phyloP scores from a whole-genome alignment of 1,284 basidiomycete species.

The Meira miltonrushii region DNA sequence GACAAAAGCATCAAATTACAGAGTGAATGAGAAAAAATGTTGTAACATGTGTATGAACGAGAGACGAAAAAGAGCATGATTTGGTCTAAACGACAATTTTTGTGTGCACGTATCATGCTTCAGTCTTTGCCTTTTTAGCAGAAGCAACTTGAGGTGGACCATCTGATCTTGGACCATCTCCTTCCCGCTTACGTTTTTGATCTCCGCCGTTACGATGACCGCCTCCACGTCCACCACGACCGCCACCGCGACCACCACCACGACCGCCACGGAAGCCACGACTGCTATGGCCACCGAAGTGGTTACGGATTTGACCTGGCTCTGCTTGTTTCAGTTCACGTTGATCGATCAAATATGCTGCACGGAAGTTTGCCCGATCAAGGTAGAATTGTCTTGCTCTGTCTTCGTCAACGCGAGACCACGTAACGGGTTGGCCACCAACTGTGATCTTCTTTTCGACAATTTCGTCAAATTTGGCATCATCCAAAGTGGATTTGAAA shows the following conservation, averaged over 20 bases:
- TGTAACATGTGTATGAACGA: not conserved
- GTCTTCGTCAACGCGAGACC: constrained; percentile 56
- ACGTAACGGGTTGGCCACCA: constrained; percentile 53
- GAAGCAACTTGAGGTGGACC: not conserved
- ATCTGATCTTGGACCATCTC: constrained; percentile 30
- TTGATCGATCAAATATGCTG: constrained; percentile 55
- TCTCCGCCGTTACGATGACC: constrained; percentile 31
- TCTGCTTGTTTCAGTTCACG: constrained; percentile 53
- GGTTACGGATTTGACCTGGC: constrained; percentile 64
- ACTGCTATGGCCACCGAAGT: constrained; percentile 62
- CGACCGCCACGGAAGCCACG: constrained; percentile 51
- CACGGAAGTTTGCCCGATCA: constrained; percentile 62
- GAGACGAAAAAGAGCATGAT: not conserved
- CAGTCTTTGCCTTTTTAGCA: constrained; percentile 14
- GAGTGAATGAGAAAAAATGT: constrained; percentile 3
- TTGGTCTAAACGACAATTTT: constrained; percentile 29
- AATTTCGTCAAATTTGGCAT: constrained; percentile 55
- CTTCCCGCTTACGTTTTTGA: constrained; percentile 19
- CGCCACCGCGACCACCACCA: constrained; percentile 51
- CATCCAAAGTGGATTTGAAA: constrained; percentile 53
- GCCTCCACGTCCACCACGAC: constrained; percentile 43
- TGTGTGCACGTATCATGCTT: constrained; percentile 21
- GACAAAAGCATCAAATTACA: not conserved
- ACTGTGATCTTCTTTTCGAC: constrained; percentile 54
- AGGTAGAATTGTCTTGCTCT: constrained; percentile 71